phyloP scores from a whole-genome alignment of 75 land plant genomes.

The Picea glauca region DNA sequence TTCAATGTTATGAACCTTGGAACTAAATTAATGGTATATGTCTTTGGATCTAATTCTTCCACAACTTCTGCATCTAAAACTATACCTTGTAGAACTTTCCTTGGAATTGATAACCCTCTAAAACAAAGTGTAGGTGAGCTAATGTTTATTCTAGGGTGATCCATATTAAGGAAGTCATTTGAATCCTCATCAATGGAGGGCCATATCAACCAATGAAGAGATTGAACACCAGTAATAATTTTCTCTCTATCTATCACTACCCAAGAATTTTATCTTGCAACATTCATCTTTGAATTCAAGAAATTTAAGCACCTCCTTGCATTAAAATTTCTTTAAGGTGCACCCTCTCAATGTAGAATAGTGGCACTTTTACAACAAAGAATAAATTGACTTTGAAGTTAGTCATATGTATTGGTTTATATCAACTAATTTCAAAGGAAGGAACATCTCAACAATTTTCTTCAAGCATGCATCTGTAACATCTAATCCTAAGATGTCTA shows the following conservation, averaged over 20 bases:
- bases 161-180: constrained; percentile 34
- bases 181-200: constrained; percentile 74
- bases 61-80: constrained; percentile 56
- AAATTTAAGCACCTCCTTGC: constrained; percentile 51
- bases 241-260: constrained; percentile 66
- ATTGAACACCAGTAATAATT: constrained; percentile 56
- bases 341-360: constrained; percentile 82
- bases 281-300: constrained; percentile 60
- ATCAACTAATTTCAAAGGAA: constrained; percentile 61
- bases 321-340: constrained; percentile 53
- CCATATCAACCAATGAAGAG: constrained; percentile 88
- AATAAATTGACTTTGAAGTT: constrained; percentile 50
- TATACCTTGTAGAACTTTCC: constrained; percentile 49
- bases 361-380: constrained; percentile 52
- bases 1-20: constrained; percentile 8
- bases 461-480: not conserved
- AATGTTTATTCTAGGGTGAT: constrained; percentile 70
- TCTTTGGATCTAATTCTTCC: constrained; percentile 68
- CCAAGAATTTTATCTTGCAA: constrained; percentile 79
- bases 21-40: constrained; percentile 50
- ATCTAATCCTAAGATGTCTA: constrained; percentile 28
- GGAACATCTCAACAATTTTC: constrained; percentile 42
- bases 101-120: constrained; percentile 40
- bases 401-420: constrained; percentile 70
- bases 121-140: constrained; percentile 61